A percentile compares a stretch with the other conserved stretches of the same genome.
Evolutionary conservation across 148 eudicot genomes (phyloP).

Genomic region (Nyssa sinensis): DNA sequence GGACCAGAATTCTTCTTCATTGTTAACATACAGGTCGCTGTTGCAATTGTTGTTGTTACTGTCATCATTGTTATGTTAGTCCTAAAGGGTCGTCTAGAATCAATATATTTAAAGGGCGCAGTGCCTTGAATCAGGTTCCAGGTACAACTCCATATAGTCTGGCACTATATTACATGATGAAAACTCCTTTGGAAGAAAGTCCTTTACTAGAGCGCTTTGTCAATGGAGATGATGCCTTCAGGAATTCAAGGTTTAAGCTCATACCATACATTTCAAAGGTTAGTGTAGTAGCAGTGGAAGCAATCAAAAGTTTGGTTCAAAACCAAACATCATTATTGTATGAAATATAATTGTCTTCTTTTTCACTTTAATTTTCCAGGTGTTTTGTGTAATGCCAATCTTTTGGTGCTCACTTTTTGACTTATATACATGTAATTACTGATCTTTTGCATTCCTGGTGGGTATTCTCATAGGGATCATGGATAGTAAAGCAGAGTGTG

Average conservation of each 20-base stretch:
- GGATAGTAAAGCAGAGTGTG: conserved; percentile 83
- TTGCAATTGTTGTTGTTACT: not conserved
- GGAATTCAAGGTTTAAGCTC: conserved; percentile 69
- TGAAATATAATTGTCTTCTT: not conserved
- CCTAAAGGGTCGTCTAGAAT: not conserved
- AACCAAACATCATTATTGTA: not conserved
- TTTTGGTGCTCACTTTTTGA: not conserved
- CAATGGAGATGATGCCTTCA: conserved; percentile 51
- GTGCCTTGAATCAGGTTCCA: conserved; percentile 40
- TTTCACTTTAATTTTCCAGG: not conserved
- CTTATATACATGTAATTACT: not conserved
- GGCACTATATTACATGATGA: conserved; percentile 58
- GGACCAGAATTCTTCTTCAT: conserved; percentile 73
- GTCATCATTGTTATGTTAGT: not conserved
- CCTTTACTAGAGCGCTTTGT: conserved; percentile 60
- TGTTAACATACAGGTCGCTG: conserved; percentile 60
- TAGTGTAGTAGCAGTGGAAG: not conserved
- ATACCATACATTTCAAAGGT: conserved; percentile 73
- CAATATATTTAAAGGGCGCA: not conserved
- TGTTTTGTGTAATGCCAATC: not conserved
- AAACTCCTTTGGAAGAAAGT: conserved; percentile 41
- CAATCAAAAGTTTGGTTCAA: not conserved
- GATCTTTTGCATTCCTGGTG: conserved; percentile 4
- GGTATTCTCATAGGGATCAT: conserved; percentile 53
- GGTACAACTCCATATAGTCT: conserved; percentile 49